Percentiles rank a stretch among this genome's conserved stretches.
Evolutionary conservation across 2,329 filamentous ascomycete species (phyloP).

Genomic region (Dothistroma pini): DNA sequence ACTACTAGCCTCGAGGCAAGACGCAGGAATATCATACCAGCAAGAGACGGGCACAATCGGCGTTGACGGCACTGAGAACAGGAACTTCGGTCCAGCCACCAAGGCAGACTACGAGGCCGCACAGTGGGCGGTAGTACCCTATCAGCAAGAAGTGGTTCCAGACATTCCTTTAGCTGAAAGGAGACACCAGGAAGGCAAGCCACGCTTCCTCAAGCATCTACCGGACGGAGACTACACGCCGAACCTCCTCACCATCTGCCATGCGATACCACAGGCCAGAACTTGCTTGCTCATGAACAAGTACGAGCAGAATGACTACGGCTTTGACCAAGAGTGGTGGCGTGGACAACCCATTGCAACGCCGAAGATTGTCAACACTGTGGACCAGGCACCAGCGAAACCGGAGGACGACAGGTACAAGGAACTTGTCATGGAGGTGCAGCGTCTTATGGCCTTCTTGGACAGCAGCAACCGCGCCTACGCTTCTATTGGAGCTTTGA

Average conservation of each 20-base stretch:
- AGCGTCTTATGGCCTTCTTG: slow-evolving; percentile 60
- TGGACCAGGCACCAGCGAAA: slow-evolving; percentile 24
- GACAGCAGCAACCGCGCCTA: slow-evolving; percentile 57
- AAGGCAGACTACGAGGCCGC: slow-evolving; percentile 52
- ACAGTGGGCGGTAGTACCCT: slow-evolving; percentile 54
- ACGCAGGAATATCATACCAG: slow-evolving; percentile 8
- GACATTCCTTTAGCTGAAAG: slow-evolving; percentile 43
- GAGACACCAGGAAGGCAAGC: slow-evolving; percentile 48
- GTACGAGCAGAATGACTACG: slow-evolving; percentile 49
- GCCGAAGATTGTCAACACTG: slow-evolving; percentile 49
- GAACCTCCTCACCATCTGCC: slow-evolving; percentile 58
- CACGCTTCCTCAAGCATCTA: slow-evolving; percentile 56
- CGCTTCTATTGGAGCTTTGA: slow-evolving; percentile 52
- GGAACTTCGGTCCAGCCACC: slow-evolving; percentile 53
- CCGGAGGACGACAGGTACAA: slow-evolving; percentile 37
- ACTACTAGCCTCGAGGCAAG: slow-evolving; percentile 23
- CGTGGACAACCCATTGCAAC: slow-evolving; percentile 52
- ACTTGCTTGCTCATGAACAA: slow-evolving; percentile 54
- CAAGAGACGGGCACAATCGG: slow-evolving; percentile 56
- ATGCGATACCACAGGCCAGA: slow-evolving; percentile 56
- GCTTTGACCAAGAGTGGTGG: slow-evolving; percentile 59
- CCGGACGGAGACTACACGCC: slow-evolving; percentile 53
- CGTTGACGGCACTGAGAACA: slow-evolving; percentile 34
- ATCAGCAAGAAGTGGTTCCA: slow-evolving; percentile 51
- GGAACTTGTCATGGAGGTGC: slow-evolving; percentile 54